Base-by-base conservation (phyloP, 768 basidiomycete species). In the Suillus americanus region DNA sequence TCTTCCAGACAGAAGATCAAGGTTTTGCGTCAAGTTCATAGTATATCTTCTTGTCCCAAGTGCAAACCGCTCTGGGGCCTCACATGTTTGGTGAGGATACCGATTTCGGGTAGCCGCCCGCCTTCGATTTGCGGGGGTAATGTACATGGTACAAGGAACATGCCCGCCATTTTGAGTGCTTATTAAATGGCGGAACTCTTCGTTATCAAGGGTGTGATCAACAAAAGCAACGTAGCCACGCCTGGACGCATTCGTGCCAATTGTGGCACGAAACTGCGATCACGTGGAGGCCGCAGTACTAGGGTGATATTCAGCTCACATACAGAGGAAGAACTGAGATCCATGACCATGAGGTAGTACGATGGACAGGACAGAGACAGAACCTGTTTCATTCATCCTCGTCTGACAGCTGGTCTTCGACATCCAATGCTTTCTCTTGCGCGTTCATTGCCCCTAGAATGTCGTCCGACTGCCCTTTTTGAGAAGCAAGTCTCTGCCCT, bases 401-500 rank as follows among this genome's bases (percentile, higher is more conserved):
- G 72, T 89, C 88, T 62, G 84, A 87, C 50, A 80, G 73, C 18
- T 79, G 71, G 60, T 85, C 87, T 35, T 84, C 82, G 5, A 75
- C 79, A 62, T 84, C 83, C 64, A 84, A 84, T 45, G 80, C 81
- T 64, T 79, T 79, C 71, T 89, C 87, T 71, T 92, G 85, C 1
- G 91, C 92, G 45, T 85, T 89, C 89, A 95, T 92, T 38, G 92
- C 91, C 38, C 91, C 92, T 25, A 93, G 79, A 54, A 95, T 74
- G 72, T 94, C 93, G 68, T 92, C 90, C 3, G 89, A 85, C 54
- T 89, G 82, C 3, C 91, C 91, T 67, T 91, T 91, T 72, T 94
- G 90, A 45, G 88, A 83, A 33, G 91, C 87, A 55, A 95, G 82
- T 60, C 93, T 81, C 80, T 90, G 90, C 54, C 93, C 93, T 95